Percentiles rank a stretch among this genome's conserved stretches.
Evolutionary conservation across 805 yeast species (phyloP).

Genomic region (Candida chilensis): DNA sequence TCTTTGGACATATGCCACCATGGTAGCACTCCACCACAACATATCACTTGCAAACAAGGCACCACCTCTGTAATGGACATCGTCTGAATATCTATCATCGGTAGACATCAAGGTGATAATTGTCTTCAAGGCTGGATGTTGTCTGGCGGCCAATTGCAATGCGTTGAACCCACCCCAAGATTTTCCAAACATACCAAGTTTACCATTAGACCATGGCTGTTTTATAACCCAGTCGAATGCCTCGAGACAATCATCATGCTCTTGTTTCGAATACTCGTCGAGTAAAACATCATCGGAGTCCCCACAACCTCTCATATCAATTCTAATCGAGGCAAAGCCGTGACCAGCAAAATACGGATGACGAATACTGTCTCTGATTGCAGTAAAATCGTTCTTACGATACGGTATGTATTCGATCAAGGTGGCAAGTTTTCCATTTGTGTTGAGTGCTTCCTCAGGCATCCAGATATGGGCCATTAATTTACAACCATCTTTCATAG

Average conservation of each 20-base stretch:
- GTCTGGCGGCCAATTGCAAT: slow-evolving; percentile 33
- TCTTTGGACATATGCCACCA: slow-evolving; percentile 32
- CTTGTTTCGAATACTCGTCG: slow-evolving; percentile 32
- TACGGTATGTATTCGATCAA: slow-evolving; percentile 36
- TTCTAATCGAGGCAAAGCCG: slow-evolving; percentile 33
- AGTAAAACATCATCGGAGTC: slow-evolving; percentile 28
- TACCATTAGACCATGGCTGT: slow-evolving; percentile 36
- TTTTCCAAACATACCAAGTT: slow-evolving; percentile 37
- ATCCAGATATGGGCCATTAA: slow-evolving; percentile 37
- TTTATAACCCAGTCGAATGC: slow-evolving; percentile 29
- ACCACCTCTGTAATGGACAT: slow-evolving; percentile 41
- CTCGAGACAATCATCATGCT: slow-evolving; percentile 33
- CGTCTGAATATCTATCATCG: slow-evolving; percentile 37
- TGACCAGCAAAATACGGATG: slow-evolving; percentile 38
- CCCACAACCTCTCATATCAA: slow-evolving; percentile 37
- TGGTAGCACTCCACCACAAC: slow-evolving; percentile 43
- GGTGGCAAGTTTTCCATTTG: slow-evolving; percentile 19
- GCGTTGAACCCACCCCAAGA: slow-evolving; percentile 43
- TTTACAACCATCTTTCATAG: slow-evolving; percentile 25
- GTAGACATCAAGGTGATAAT: slow-evolving; percentile 36
- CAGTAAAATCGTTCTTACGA: slow-evolving; percentile 32
- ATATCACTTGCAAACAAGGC: slow-evolving; percentile 33
- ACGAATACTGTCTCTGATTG: slow-evolving; percentile 32
- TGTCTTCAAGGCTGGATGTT: slow-evolving; percentile 34
- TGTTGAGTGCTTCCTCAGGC: slow-evolving; percentile 21